These are phyloP conservation scores for Yamadazyma sp. DNA, from an alignment of 805 yeast species.

Conservation along the genomic window DNA sequence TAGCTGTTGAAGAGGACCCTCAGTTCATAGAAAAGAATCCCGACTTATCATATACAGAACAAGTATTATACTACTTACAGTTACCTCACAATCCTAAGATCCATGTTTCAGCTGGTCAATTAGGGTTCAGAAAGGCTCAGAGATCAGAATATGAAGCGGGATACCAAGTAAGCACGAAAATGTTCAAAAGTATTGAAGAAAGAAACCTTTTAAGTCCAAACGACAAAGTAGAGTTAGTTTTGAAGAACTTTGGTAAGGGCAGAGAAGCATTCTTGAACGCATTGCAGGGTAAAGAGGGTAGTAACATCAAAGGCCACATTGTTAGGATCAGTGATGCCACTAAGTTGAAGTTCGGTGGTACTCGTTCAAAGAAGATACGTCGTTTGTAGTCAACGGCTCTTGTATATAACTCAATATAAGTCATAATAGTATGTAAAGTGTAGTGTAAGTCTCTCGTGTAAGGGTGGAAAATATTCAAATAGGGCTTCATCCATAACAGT, in stretches of 20 bases:
- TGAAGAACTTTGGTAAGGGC: slow-evolving; percentile 86
- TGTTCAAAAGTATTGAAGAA: slow-evolving; percentile 72
- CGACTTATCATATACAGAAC: slow-evolving; percentile 57
- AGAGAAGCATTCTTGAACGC: slow-evolving; percentile 84
- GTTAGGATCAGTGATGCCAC: slow-evolving; percentile 77
- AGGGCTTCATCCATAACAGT: slow-evolving; percentile 12
- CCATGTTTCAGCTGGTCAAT: slow-evolving; percentile 74
- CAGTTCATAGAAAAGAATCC: slow-evolving; percentile 58
- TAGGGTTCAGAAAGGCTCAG: slow-evolving; percentile 87
- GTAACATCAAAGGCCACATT: slow-evolving; percentile 60
- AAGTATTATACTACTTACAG: slow-evolving; percentile 73
- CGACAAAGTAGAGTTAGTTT: slow-evolving; percentile 69
- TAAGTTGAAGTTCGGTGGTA: slow-evolving; percentile 89
- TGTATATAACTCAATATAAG: slow-evolving; percentile 4
- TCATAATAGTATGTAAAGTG: background rate
- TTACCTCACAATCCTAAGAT: slow-evolving; percentile 74
- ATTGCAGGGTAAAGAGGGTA: slow-evolving; percentile 86
- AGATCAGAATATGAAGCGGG: slow-evolving; percentile 93
- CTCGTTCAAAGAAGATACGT: slow-evolving; percentile 77
- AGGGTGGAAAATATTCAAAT: too few relatives aligned
- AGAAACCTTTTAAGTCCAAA: slow-evolving; percentile 49
- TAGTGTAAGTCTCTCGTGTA: background rate
- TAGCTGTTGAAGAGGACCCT: slow-evolving; percentile 66
- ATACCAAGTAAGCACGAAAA: slow-evolving; percentile 74
- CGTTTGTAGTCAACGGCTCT: slow-evolving; percentile 47